phyloP scores from a whole-genome alignment of 1,139 yeast species.

The Yamadazyma atlantica region DNA sequence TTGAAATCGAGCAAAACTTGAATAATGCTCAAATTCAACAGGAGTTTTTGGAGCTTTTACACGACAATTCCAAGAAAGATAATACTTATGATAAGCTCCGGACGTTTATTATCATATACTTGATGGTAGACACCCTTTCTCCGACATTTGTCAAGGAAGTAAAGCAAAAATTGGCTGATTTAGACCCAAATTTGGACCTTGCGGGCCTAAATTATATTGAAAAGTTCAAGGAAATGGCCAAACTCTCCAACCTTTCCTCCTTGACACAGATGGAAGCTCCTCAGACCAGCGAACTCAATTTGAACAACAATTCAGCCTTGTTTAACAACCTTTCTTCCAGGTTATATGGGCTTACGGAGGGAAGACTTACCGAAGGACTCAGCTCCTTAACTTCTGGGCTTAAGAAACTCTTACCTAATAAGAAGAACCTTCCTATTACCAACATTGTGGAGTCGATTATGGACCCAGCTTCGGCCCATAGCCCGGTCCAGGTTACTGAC shows the following conservation, averaged over 20 bases:
- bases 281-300: constrained; percentile 16
- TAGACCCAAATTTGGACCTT: constrained; percentile 60
- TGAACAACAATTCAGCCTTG: constrained; percentile 54
- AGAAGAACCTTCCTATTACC: constrained; percentile 84
- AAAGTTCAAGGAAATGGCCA: constrained; percentile 76
- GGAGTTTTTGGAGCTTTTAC: constrained; percentile 58
- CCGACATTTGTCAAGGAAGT: constrained; percentile 62
- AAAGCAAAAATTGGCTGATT: constrained; percentile 57
- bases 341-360: constrained; percentile 83
- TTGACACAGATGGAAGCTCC: constrained; percentile 18
- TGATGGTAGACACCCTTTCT: constrained; percentile 58
- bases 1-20: constrained; percentile 85
- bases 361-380: constrained; percentile 71
- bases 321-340: constrained; percentile 77
- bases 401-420: constrained; percentile 83
- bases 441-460: constrained; percentile 87
- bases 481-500: constrained; percentile 70
- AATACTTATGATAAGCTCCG: constrained; percentile 80
- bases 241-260: constrained; percentile 52
- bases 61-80: constrained; percentile 48
- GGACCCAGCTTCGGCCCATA: constrained; percentile 73
- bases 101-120: constrained; percentile 75
- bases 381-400: constrained; percentile 87
- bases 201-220: constrained; percentile 70
- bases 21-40: constrained; percentile 60